Evolutionary conservation across 805 yeast species (phyloP), one percentile per base, ranked within the genome.

Genomic region (Priceomyces castillae): DNA sequence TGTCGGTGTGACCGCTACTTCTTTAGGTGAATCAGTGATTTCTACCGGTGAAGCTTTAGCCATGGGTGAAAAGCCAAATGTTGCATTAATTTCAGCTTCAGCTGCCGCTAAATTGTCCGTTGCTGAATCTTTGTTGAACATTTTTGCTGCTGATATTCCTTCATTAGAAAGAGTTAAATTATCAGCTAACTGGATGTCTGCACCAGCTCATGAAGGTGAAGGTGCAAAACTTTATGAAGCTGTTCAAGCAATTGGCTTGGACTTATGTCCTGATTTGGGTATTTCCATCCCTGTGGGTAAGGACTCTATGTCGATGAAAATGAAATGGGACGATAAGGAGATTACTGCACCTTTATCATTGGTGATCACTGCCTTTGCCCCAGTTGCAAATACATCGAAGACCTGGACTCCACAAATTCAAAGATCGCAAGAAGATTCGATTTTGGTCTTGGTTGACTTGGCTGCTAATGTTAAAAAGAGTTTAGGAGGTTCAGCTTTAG

Each of bases 131-230:
- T 76, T 94, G 58, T 65, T 90, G 64, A 94, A 94, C 62, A 61
- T 92, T 36, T 78, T 82, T 55, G 97, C 99, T 30, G 95, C 98
- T 30, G 95, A 94, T 63, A 76, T 94, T 46, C 79, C 84, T 46
- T 71, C 82, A 6, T 72, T 92, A 47, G 82, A 82, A 49, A 77
- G 81, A 51, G 81, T 94, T 43, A 88, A 90, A 59, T 70, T 94
- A 46, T 87, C 96, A 41, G 99, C 99, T 37, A 94, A 94, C 73
- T 94, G 99, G 99, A 94, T 94, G 99, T 83, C 97, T 9, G 90
- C 98, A 39, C 96, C 99, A 20, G 76, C 92, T 28, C 95, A 90
- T 57, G 81, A 80, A 17, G 98, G 98, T 57, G 99, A 94, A 68
- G 99, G 99, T 48, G 77, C 95, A 41, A 90, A 89, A 49, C 74